phyloP scores from a whole-genome alignment of 768 basidiomycete genomes.

The Boletus subparvulus region DNA sequence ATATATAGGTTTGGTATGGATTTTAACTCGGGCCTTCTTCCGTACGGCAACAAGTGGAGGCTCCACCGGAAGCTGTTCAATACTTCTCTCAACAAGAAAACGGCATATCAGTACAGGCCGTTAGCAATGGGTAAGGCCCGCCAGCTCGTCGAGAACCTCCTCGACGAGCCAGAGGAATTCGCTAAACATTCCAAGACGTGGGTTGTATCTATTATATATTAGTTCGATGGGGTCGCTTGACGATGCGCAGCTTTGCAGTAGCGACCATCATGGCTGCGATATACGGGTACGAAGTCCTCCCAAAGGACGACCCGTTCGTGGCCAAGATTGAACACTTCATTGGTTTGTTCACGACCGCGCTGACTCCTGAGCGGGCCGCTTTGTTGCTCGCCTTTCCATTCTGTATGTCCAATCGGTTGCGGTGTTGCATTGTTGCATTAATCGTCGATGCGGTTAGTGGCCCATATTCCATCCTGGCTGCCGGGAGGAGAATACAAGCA shows the following conservation, averaged over 20 bases:
- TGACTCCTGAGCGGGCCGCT: constrained; percentile 25
- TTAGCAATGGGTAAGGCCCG: constrained; percentile 17
- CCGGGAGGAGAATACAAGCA: constrained; percentile 32
- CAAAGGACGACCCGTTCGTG: constrained; percentile 29
- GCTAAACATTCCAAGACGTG: constrained; percentile 20
- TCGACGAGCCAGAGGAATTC: constrained; percentile 18
- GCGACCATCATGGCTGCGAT: constrained; percentile 24
- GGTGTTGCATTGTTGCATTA: not conserved
- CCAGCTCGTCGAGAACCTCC: constrained; percentile 24
- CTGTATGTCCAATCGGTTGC: constrained; percentile 12
- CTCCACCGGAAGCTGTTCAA: constrained; percentile 32
- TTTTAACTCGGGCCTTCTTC: constrained; percentile 29
- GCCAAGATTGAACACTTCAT: constrained; percentile 12
- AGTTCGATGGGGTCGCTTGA: not conserved
- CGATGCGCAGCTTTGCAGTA: constrained; percentile 17
- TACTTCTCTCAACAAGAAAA: constrained; percentile 17
- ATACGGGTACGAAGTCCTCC: constrained; percentile 28
- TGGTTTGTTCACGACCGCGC: constrained; percentile 5
- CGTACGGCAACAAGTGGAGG: constrained; percentile 32
- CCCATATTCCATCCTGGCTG: constrained; percentile 34
- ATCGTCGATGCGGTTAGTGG: constrained; percentile 10
- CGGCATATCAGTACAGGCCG: constrained; percentile 9
- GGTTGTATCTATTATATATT: constrained; percentile 11
- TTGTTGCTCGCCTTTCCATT: constrained; percentile 26
- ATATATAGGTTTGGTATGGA: constrained; percentile 29